Evolutionary conservation across 306 rosid genomes (phyloP).

Genomic region (Heteromeles arbutifolia): DNA sequence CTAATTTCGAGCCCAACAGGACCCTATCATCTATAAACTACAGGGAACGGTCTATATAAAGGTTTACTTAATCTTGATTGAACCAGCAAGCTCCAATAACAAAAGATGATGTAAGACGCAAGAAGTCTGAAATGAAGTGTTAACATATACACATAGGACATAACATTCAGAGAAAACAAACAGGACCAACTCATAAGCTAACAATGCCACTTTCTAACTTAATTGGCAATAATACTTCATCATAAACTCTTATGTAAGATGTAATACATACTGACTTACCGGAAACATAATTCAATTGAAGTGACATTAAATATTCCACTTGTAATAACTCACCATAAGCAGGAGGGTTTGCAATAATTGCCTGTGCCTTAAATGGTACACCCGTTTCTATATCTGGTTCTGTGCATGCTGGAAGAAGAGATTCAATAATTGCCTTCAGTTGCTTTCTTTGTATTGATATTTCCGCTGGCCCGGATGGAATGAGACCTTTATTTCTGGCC

Average conservation of each 20-base stretch:
- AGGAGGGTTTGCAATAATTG: constrained; percentile 96
- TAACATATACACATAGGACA: background rate
- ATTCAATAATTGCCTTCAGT: constrained; percentile 69
- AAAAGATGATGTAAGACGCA: background rate
- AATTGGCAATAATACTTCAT: background rate
- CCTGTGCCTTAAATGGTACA: constrained; percentile 77
- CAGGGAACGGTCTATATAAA: background rate
- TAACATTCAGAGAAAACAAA: background rate
- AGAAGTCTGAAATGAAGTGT: background rate
- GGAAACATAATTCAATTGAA: constrained; percentile 21
- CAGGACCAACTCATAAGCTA: background rate
- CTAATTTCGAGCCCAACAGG: background rate
- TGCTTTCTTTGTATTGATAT: constrained; percentile 77
- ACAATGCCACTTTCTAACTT: constrained; percentile 11
- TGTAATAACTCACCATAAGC: constrained; percentile 68
- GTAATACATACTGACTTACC: background rate
- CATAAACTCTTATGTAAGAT: background rate
- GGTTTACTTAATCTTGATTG: background rate
- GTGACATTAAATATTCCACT: constrained; percentile 15
- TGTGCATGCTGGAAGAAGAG: constrained; percentile 96
- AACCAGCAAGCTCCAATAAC: background rate
- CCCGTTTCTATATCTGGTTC: constrained; percentile 83
- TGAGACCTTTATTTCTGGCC: constrained; percentile 95
- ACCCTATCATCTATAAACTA: background rate
- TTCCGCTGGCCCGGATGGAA: constrained; percentile 84